These are phyloP conservation scores for Aphanomyces astaci DNA, from an alignment of 352 stramenopile species.

Conservation along the genomic window DNA sequence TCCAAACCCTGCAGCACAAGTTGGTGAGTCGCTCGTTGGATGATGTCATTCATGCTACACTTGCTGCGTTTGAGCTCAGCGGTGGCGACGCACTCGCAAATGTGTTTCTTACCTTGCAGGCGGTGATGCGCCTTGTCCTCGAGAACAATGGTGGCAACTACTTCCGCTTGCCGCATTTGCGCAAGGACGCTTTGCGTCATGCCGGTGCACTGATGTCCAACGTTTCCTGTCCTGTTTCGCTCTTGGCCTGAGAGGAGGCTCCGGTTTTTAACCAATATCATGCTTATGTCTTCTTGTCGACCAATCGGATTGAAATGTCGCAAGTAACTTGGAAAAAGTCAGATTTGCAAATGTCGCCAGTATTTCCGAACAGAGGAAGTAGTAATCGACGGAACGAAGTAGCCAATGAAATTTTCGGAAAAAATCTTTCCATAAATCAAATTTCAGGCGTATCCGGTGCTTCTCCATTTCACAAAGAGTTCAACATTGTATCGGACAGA, in stretches of 20 bases:
- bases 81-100: neutral
- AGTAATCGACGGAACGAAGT: no score
- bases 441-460: no score
- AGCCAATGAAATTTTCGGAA: no score
- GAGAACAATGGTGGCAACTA: slow-evolving; percentile 2
- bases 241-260: neutral
- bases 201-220: neutral
- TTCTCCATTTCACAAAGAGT: no score
- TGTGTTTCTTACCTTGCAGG: slow-evolving; percentile 21
- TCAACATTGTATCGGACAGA: no score
- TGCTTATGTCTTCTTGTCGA: neutral
- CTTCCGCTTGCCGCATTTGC: slow-evolving; percentile 9
- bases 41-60: neutral
- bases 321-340: neutral
- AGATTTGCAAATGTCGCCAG: neutral
- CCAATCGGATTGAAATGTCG: neutral
- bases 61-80: neutral
- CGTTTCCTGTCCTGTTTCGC: neutral
- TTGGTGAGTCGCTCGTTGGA: neutral
- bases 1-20: slow-evolving; percentile 25
- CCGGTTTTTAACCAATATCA: neutral
- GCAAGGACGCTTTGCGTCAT: neutral
- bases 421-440: no score
- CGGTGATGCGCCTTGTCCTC: slow-evolving; percentile 4
- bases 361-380: neutral